These are phyloP conservation scores for Talaromyces piceae DNA, from an alignment of 2,329 filamentous ascomycete species.

Conservation along the genomic window DNA sequence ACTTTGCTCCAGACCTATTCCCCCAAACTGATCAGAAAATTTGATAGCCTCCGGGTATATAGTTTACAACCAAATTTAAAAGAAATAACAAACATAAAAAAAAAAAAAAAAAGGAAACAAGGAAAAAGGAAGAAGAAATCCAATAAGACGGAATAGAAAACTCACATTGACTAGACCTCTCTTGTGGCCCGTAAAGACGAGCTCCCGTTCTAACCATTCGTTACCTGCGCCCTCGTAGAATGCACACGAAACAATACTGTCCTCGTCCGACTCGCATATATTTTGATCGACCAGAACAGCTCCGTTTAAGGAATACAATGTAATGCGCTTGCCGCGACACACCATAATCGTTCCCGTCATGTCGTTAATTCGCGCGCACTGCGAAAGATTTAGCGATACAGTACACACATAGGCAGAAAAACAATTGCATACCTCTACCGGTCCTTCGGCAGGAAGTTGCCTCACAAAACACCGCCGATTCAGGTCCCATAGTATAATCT, in stretches of 20 bases:
- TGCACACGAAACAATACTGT: slow-evolving; percentile 72
- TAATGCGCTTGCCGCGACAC: slow-evolving; percentile 65
- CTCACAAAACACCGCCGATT: slow-evolving; percentile 84
- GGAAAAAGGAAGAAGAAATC: not conserved
- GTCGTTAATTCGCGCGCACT: slow-evolving; percentile 83
- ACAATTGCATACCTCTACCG: slow-evolving; percentile 38
- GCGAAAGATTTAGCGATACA: slow-evolving; percentile 28
- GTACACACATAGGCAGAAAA: not conserved
- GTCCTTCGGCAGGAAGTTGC: slow-evolving; percentile 54
- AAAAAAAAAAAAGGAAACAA: no score
- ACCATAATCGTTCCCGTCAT: slow-evolving; percentile 84
- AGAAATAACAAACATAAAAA: no score
- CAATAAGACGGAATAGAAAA: not conserved
- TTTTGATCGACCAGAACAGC: slow-evolving; percentile 73
- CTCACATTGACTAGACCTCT: slow-evolving; percentile 69
- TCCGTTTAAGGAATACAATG: slow-evolving; percentile 84
- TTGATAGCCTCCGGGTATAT: not conserved
- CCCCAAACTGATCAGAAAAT: not conserved
- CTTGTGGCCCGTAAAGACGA: slow-evolving; percentile 84
- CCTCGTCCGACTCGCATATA: slow-evolving; percentile 64
- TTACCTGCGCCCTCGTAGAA: slow-evolving; percentile 89
- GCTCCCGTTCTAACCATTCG: slow-evolving; percentile 80
- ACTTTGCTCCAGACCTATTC: slow-evolving; percentile 50
- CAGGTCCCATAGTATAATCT: slow-evolving; percentile 86
- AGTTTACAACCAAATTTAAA: no score